A percentile compares a stretch with the other conserved stretches of the same genome.
These are phyloP conservation scores for Prunus fruticosa DNA, from an alignment of 306 rosid species.

Conservation along the genomic window DNA sequence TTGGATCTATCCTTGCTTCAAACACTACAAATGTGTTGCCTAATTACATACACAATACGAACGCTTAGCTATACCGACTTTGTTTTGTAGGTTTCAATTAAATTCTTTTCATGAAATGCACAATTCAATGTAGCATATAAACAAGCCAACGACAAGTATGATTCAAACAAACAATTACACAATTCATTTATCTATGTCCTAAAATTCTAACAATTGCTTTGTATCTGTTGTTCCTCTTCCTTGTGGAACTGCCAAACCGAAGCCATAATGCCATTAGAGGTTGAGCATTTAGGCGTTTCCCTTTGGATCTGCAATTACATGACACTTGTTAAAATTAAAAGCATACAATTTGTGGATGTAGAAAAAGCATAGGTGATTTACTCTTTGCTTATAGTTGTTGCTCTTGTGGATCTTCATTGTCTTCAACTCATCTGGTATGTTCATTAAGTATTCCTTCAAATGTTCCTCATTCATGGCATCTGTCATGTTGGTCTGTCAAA, in stretches of 20 bases:
- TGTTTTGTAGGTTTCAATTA: too few relatives aligned
- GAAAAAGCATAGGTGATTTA: neutral
- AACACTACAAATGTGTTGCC: too few relatives aligned
- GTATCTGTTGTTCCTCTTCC: conserved; percentile 15
- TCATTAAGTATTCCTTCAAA: conserved; percentile 18
- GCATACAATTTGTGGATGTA: too few relatives aligned
- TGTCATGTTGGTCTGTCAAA: conserved; percentile 33
- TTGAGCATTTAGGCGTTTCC: conserved; percentile 22
- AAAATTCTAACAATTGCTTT: neutral
- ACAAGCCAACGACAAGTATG: neutral
- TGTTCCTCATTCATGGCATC: conserved; percentile 26
- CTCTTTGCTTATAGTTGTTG: conserved; percentile 12
- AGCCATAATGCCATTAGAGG: conserved; percentile 35
- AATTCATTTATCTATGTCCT: neutral
- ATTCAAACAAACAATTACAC: neutral
- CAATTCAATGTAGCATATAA: too few relatives aligned
- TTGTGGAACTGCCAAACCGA: conserved; percentile 45
- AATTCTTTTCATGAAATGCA: too few relatives aligned
- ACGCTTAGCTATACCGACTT: too few relatives aligned
- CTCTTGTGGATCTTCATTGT: conserved; percentile 27
- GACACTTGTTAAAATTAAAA: neutral
- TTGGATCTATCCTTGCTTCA: too few relatives aligned
- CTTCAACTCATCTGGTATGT: conserved; percentile 28
- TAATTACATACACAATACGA: too few relatives aligned
- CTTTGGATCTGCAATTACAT: conserved; percentile 14